phyloP scores from a whole-genome alignment of 108 stramenopile genomes.

The Pseudonitzschia delicatissima region DNA sequence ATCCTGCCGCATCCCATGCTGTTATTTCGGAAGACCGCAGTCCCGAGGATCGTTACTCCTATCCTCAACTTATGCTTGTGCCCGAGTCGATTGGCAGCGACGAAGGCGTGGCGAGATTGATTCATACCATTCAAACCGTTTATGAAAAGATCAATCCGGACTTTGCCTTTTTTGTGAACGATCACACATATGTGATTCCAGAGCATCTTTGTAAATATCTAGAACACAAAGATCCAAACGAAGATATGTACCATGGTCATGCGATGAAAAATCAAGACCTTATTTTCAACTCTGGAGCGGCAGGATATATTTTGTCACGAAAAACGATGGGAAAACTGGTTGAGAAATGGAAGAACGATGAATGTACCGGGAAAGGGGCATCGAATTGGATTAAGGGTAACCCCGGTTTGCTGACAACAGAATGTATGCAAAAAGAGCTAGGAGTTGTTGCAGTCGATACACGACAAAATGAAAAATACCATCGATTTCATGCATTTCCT shows the following conservation, averaged over 20 bases:
- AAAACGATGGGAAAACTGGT: slow-evolving; percentile 69
- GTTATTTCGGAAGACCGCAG: slow-evolving; percentile 31
- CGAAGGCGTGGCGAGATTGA: slow-evolving; percentile 66
- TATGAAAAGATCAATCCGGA: slow-evolving; percentile 67
- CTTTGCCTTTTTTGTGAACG: slow-evolving; percentile 90
- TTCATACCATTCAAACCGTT: slow-evolving; percentile 65
- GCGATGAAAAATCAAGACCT: slow-evolving; percentile 57
- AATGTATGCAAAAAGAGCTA: slow-evolving; percentile 62
- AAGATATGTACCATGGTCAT: slow-evolving; percentile 80
- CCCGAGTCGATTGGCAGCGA: slow-evolving; percentile 57
- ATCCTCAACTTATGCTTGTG: slow-evolving; percentile 71
- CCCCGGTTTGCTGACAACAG: slow-evolving; percentile 58
- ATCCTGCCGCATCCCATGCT: slow-evolving; percentile 45
- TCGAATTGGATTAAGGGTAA: slow-evolving; percentile 79
- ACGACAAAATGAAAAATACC: slow-evolving; percentile 49
- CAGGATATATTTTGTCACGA: slow-evolving; percentile 80
- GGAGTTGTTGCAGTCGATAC: slow-evolving; percentile 64
- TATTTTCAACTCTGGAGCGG: slow-evolving; percentile 83
- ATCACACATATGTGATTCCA: slow-evolving; percentile 88
- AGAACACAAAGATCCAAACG: slow-evolving; percentile 40
- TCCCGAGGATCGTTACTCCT: slow-evolving; percentile 41
- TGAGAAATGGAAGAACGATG: slow-evolving; percentile 55
- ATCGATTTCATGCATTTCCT: slow-evolving; percentile 81
- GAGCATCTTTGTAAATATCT: slow-evolving; percentile 76
- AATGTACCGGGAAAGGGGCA: slow-evolving; percentile 45